A percentile compares a stretch with the other conserved stretches of the same genome.
Conservation (phyloP, 2,329 filamentous ascomycete species). For the Phoma herbarum region DNA sequence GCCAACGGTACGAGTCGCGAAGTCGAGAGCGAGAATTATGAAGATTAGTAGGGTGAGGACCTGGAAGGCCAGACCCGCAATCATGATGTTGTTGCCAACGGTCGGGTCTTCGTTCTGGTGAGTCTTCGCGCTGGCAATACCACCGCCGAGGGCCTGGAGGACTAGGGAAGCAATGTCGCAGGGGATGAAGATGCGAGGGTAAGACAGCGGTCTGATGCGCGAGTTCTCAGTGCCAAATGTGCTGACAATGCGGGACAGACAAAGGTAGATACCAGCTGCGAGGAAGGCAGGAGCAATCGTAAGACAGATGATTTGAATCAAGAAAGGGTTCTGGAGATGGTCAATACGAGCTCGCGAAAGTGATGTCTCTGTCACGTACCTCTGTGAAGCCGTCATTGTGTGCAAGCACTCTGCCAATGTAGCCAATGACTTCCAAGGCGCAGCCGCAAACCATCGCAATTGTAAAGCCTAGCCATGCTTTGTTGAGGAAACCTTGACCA, state of each 20-base stretch:
- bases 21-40: conserved; percentile 54
- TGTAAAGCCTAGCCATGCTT: conserved; percentile 54
- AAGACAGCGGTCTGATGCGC: conserved; percentile 55
- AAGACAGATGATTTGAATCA: conserved; percentile 73
- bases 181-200: conserved; percentile 61
- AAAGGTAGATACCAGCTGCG: conserved; percentile 72
- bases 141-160: conserved; percentile 56
- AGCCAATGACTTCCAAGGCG: conserved; percentile 68
- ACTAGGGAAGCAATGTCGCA: conserved; percentile 59
- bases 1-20: conserved; percentile 42
- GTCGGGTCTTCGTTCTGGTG: conserved; percentile 44
- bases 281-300: conserved; percentile 64
- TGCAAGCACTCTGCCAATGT: conserved; percentile 67
- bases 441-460: conserved; percentile 65
- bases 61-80: conserved; percentile 57
- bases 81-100: conserved; percentile 56
- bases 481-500: conserved; percentile 49
- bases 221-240: conserved; percentile 53
- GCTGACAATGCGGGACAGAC: conserved; percentile 57
- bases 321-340: conserved; percentile 61
- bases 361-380: conserved; percentile 25
- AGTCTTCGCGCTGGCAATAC: conserved; percentile 50
- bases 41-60: conserved; percentile 56
- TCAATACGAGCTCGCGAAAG: conserved; percentile 12
- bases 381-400: conserved; percentile 65